phyloP scores from a whole-genome alignment of 1,284 basidiomycete species.

The Taiwanofungus camphoratus region DNA sequence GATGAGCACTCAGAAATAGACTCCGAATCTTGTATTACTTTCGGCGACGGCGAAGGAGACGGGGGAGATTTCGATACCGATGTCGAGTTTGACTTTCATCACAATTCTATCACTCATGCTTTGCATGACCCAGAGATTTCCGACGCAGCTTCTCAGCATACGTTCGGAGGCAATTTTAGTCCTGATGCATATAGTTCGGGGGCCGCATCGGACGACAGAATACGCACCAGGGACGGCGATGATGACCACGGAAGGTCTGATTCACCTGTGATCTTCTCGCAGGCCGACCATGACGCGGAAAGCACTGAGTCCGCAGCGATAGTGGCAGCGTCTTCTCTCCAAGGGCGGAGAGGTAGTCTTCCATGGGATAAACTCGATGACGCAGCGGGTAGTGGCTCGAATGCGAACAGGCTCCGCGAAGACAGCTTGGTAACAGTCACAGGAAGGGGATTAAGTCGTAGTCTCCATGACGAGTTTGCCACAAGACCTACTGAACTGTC shows the following conservation, averaged over 20 bases:
- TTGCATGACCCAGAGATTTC: constrained; percentile 23
- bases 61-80: constrained; percentile 34
- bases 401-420: constrained; percentile 21
- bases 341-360: constrained; percentile 19
- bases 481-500: no score
- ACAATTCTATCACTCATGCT: constrained; percentile 6
- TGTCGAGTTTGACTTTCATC: constrained; percentile 30
- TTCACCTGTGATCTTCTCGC: constrained; percentile 23
- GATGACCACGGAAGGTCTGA: constrained; percentile 24
- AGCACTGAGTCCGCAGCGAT: constrained; percentile 15
- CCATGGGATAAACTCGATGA: constrained; percentile 21
- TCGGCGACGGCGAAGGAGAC: constrained; percentile 15
- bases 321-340: constrained; percentile 12
- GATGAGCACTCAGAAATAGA: constrained; percentile 16
- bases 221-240: constrained; percentile 30
- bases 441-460: constrained; percentile 18
- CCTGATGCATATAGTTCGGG: constrained; percentile 15
- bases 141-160: constrained; percentile 46
- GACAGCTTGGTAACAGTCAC: constrained; percentile 25
- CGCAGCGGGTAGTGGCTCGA: neutral
- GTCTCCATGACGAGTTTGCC: constrained; percentile 18
- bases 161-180: constrained; percentile 34
- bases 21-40: constrained; percentile 15
- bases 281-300: constrained; percentile 14
- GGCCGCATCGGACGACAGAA: constrained; percentile 14